A percentile compares a stretch with the other conserved stretches of the same genome.
phyloP scores from a whole-genome alignment of 495 filamentous ascomycete species.

The Xylaria venustula region DNA sequence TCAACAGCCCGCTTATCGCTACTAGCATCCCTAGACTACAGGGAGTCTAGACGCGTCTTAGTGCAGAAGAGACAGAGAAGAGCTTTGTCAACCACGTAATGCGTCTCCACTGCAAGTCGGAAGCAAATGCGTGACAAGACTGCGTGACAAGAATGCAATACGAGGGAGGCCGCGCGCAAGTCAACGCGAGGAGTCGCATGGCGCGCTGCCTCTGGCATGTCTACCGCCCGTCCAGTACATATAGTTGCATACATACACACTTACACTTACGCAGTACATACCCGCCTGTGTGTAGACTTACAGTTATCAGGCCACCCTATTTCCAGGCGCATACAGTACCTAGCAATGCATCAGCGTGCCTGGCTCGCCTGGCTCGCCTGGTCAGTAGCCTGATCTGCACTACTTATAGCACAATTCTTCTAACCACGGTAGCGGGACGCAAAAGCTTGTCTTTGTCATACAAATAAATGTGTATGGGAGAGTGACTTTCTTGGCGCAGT shows the following conservation, averaged over 20 bases:
- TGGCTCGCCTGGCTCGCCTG: too few species aligned
- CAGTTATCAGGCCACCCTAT: too few species aligned
- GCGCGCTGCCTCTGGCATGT: neutral
- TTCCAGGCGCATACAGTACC: too few species aligned
- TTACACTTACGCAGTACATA: too few species aligned
- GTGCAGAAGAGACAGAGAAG: neutral
- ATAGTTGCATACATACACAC: too few species aligned
- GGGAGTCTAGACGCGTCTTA: constrained; percentile 9
- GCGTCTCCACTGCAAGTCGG: constrained; percentile 7
- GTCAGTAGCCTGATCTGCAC: too few species aligned
- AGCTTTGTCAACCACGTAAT: neutral
- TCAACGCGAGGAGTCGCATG: neutral
- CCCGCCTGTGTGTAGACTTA: too few species aligned
- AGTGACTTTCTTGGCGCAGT: neutral
- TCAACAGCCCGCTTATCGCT: too few species aligned
- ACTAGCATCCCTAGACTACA: too few species aligned
- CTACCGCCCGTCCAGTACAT: too few species aligned
- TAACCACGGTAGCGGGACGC: constrained; percentile 3
- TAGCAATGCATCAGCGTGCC: too few species aligned
- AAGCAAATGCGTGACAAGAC: constrained; percentile 10
- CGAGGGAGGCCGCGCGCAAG: constrained; percentile 10
- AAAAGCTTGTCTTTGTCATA: constrained; percentile 4
- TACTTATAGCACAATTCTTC: too few species aligned
- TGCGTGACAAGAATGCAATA: constrained; percentile 9
- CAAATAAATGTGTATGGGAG: neutral